These are phyloP conservation scores for Citeromyces siamensis DNA, from an alignment of 1,139 yeast species.

Conservation along the genomic window DNA sequence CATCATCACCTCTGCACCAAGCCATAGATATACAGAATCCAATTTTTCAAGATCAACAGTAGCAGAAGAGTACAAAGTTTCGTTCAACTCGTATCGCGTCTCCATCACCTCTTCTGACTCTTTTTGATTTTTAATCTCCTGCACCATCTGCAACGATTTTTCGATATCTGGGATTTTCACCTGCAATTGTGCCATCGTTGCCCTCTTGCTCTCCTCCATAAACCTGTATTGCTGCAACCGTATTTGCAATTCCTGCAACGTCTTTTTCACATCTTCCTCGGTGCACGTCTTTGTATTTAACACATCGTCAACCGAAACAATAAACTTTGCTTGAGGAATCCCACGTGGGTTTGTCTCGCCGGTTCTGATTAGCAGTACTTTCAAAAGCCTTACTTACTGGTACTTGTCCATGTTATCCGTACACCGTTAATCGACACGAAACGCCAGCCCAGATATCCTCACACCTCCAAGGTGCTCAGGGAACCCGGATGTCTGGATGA, in stretches of 20 bases:
- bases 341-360: constrained; percentile 73
- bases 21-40: constrained; percentile 67
- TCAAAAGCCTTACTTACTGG: background rate
- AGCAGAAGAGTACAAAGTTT: constrained; percentile 83
- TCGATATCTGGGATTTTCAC: constrained; percentile 83
- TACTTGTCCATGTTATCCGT: constrained; percentile 7
- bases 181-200: constrained; percentile 54
- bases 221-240: constrained; percentile 20
- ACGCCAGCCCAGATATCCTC: too few relatives aligned
- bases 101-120: constrained; percentile 31
- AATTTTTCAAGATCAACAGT: constrained; percentile 41
- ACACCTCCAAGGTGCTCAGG: too few relatives aligned
- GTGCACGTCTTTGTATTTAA: constrained; percentile 59
- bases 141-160: constrained; percentile 67
- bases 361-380: constrained; percentile 22
- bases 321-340: constrained; percentile 93
- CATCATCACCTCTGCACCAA: constrained; percentile 96
- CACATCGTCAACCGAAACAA: constrained; percentile 70
- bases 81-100: constrained; percentile 82
- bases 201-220: constrained; percentile 58
- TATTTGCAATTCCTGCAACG: constrained; percentile 18
- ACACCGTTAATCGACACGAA: too few relatives aligned
- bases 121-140: constrained; percentile 38
- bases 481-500: too few relatives aligned
- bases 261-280: constrained; percentile 17